These are phyloP conservation scores for Clitopilus hobsonii DNA, from an alignment of 768 basidiomycete genomes.

Conservation along the genomic window DNA sequence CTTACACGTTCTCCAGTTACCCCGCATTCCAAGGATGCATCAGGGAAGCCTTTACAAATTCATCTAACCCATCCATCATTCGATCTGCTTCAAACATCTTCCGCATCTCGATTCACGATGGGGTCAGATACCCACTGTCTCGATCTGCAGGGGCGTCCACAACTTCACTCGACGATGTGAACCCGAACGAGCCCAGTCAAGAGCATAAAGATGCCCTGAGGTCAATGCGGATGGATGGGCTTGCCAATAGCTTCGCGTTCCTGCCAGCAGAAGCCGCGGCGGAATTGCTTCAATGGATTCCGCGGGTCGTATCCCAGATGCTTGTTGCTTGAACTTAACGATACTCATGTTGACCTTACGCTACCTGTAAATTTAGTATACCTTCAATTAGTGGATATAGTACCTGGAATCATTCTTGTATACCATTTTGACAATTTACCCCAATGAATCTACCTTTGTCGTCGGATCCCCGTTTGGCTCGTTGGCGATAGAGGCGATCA, in stretches of 20 bases:
- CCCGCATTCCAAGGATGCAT: constrained; percentile 74
- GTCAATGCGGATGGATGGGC: constrained; percentile 67
- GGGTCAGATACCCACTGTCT: constrained; percentile 30
- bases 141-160: constrained; percentile 57
- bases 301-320: constrained; percentile 35
- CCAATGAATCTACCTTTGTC: background rate
- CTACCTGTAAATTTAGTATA: background rate
- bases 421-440: background rate
- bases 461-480: background rate
- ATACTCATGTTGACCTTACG: background rate
- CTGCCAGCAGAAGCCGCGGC: constrained; percentile 54
- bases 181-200: constrained; percentile 40
- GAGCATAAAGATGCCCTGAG: constrained; percentile 60
- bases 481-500: background rate
- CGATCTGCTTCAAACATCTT: constrained; percentile 72
- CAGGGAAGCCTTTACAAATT: constrained; percentile 64
- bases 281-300: constrained; percentile 74
- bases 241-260: constrained; percentile 72
- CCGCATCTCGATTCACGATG: constrained; percentile 60
- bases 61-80: constrained; percentile 68
- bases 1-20: constrained; percentile 43
- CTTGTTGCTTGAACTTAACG: constrained; percentile 7
- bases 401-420: background rate
- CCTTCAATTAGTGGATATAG: background rate
- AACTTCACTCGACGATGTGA: constrained; percentile 59